Conservation (phyloP, 2,329 filamentous ascomycete genomes). For the Endoconidiophora polonica region DNA sequence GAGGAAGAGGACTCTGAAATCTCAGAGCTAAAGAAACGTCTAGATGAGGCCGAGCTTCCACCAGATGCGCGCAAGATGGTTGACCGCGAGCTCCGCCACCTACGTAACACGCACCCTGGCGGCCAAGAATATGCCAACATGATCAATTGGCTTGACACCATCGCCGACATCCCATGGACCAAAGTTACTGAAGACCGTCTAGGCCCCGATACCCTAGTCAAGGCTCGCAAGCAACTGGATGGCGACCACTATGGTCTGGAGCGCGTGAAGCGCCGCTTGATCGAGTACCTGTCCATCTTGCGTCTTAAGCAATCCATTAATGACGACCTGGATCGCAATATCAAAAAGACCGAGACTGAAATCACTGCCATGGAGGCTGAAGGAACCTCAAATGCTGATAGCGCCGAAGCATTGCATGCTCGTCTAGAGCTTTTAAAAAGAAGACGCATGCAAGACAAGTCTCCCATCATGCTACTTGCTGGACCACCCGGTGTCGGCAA, state of each 20-base stretch:
- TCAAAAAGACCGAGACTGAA: conserved; percentile 48
- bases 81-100: conserved; percentile 67
- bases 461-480: conserved; percentile 82
- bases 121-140: conserved; percentile 94
- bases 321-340: conserved; percentile 62
- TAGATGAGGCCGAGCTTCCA: conserved; percentile 66
- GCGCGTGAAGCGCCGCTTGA: conserved; percentile 87
- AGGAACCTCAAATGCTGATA: conserved; percentile 21
- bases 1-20: conserved; percentile 80
- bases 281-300: conserved; percentile 93
- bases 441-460: conserved; percentile 83
- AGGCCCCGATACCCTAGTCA: conserved; percentile 59
- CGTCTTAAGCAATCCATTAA: conserved; percentile 88
- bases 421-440: conserved; percentile 62
- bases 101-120: conserved; percentile 90
- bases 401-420: conserved; percentile 27
- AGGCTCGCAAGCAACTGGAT: conserved; percentile 77
- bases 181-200: conserved; percentile 72
- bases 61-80: conserved; percentile 81
- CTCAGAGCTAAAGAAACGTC: conserved; percentile 75
- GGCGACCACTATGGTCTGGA: conserved; percentile 93
- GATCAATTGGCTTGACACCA: conserved; percentile 81
- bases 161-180: conserved; percentile 88
- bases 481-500: conserved; percentile 92
- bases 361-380: conserved; percentile 21